Percentiles rank a stretch among this genome's conserved stretches.
These are phyloP conservation scores for Alternaria dauci DNA, from an alignment of 2,329 filamentous ascomycete genomes.

Conservation along the genomic window DNA sequence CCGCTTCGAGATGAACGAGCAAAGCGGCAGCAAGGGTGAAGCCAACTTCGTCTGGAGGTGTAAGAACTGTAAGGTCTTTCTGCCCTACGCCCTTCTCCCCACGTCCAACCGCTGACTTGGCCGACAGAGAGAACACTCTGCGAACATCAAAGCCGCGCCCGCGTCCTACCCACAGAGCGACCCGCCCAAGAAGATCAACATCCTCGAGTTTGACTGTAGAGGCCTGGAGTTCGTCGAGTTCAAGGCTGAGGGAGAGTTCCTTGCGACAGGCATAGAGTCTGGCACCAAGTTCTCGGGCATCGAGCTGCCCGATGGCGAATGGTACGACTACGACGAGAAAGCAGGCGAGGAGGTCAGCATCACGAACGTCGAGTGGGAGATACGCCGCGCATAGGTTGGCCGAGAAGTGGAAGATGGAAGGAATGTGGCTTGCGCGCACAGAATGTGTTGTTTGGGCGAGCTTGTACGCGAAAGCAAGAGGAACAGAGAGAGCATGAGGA, in stretches of 20 bases:
- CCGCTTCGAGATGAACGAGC: slow-evolving; percentile 88
- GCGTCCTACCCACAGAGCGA: slow-evolving; percentile 74
- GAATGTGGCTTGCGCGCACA: background rate
- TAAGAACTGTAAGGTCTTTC: slow-evolving; percentile 89
- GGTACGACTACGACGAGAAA: slow-evolving; percentile 99
- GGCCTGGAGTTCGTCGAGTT: slow-evolving; percentile 93
- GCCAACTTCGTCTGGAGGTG: slow-evolving; percentile 99
- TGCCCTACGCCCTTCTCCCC: slow-evolving; percentile 15
- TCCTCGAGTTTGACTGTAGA: slow-evolving; percentile 92
- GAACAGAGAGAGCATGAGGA: background rate
- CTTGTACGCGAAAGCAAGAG: background rate
- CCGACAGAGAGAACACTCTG: slow-evolving; percentile 80
- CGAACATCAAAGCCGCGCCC: slow-evolving; percentile 79
- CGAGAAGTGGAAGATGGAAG: background rate
- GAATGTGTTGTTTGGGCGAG: background rate
- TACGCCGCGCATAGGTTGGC: slow-evolving; percentile 69
- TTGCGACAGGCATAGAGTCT: slow-evolving; percentile 82
- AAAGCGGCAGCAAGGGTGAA: slow-evolving; percentile 91
- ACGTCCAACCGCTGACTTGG: slow-evolving; percentile 11
- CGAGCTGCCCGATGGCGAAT: slow-evolving; percentile 88
- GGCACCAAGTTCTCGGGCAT: slow-evolving; percentile 82
- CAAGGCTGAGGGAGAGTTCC: slow-evolving; percentile 92
- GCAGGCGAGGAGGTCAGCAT: slow-evolving; percentile 90
- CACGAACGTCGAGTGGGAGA: slow-evolving; percentile 86
- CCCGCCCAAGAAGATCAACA: slow-evolving; percentile 76